A percentile compares a stretch with the other conserved stretches of the same genome.
Conservation (phyloP, 164 flowering plant species). For the Vitis cinerea region DNA sequence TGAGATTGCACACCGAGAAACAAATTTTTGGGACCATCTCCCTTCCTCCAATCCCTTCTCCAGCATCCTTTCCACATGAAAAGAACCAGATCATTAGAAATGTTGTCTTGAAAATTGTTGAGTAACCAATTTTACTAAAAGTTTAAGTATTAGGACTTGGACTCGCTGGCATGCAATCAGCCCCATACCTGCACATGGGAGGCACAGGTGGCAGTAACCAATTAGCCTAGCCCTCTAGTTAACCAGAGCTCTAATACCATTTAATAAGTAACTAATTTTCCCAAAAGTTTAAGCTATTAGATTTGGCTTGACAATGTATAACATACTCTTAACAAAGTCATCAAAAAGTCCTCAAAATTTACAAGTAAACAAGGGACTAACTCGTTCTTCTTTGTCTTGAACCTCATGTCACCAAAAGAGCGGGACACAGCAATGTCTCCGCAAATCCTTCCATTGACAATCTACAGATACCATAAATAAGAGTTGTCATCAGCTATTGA, state of each 20-base stretch:
- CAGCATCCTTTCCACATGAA: conserved; percentile 61
- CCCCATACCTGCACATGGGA: too few species aligned
- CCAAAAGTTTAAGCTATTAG: too few species aligned
- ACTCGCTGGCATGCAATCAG: too few species aligned
- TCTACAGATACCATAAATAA: conserved; percentile 36
- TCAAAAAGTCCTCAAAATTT: neutral
- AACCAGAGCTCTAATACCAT: too few species aligned
- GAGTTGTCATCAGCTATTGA: conserved; percentile 2
- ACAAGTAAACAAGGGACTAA: conserved; percentile 38
- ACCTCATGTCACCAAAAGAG: conserved; percentile 95
- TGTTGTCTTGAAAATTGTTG: neutral
- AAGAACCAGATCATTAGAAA: conserved; percentile 4
- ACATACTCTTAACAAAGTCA: neutral
- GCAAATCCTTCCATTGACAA: conserved; percentile 88
- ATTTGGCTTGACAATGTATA: too few species aligned
- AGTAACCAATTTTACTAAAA: too few species aligned
- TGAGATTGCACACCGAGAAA: conserved; percentile 59
- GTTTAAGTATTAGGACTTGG: too few species aligned
- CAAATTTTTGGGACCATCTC: conserved; percentile 80
- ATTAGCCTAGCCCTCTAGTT: too few species aligned
- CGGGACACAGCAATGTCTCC: conserved; percentile 95
- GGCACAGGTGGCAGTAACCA: too few species aligned
- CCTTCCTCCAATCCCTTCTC: conserved; percentile 82
- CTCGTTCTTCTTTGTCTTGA: conserved; percentile 95
- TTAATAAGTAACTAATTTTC: too few species aligned